These are phyloP conservation scores for Pyrrhoderma noxium DNA, from an alignment of 1,284 basidiomycete species.

Conservation along the genomic window DNA sequence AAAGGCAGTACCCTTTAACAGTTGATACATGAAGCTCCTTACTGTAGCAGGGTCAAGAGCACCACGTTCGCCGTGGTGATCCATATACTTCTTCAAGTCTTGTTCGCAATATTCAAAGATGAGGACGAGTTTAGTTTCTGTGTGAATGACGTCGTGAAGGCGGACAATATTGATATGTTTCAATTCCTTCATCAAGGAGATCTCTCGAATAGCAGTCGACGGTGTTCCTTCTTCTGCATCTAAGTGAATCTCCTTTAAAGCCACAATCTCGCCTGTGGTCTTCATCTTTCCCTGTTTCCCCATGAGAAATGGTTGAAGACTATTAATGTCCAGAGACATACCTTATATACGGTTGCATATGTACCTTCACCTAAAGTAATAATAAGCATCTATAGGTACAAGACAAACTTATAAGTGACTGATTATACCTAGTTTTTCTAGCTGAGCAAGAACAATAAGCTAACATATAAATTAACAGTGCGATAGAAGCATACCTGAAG, in stretches of 20 bases:
- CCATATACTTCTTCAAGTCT: conserved; percentile 99
- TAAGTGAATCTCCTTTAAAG: conserved; percentile 90
- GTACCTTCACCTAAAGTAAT: conserved; percentile 62
- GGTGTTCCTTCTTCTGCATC: conserved; percentile 95
- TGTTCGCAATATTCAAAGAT: conserved; percentile 99
- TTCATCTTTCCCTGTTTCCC: conserved; percentile 71
- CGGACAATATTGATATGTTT: conserved; percentile 94
- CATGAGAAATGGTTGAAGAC: conserved; percentile 8
- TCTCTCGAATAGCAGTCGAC: conserved; percentile 91
- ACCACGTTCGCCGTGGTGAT: conserved; percentile 92
- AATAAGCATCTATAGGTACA: neutral
- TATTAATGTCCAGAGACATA: conserved; percentile 26
- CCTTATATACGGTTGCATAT: conserved; percentile 90
- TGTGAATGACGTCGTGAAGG: conserved; percentile 97
- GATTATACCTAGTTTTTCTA: conserved; percentile 74
- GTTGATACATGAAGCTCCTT: conserved; percentile 95
- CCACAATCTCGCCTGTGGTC: conserved; percentile 86
- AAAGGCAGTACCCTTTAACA: conserved; percentile 95
- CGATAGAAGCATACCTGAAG: conserved; percentile 44
- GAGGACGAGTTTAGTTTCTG: conserved; percentile 95
- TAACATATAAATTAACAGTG: neutral
- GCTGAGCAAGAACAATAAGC: conserved; percentile 30
- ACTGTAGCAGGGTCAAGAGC: conserved; percentile 92
- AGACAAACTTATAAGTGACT: conserved; percentile 1
- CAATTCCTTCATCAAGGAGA: conserved; percentile 94